Percentiles rank a stretch among this genome's conserved stretches.
phyloP scores from a whole-genome alignment of 352 stramenopile genomes.

The Blastocystis sp. region DNA sequence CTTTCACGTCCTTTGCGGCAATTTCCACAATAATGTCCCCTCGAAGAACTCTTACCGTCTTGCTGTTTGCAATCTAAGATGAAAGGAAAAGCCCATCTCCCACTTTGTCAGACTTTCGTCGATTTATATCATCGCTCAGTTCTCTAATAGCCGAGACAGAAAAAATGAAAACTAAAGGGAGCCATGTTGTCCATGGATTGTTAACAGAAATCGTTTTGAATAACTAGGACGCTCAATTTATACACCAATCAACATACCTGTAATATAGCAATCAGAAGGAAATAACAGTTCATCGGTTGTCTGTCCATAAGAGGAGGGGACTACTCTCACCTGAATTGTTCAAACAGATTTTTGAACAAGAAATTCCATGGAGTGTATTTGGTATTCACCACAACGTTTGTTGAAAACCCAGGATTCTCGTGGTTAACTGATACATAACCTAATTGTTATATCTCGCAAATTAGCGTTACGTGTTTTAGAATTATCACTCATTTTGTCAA shows the following conservation, averaged over 20 bases:
- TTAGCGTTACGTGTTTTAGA: neutral
- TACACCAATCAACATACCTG: constrained; percentile 71
- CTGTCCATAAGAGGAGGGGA: constrained; percentile 66
- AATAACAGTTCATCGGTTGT: constrained; percentile 87
- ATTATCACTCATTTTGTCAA: neutral
- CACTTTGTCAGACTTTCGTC: constrained; percentile 79
- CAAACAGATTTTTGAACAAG: constrained; percentile 81
- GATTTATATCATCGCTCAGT: constrained; percentile 81
- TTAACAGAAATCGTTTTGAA: constrained; percentile 80
- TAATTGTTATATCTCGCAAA: neutral
- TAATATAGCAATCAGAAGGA: constrained; percentile 84
- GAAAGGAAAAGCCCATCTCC: constrained; percentile 70
- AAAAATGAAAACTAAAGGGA: constrained; percentile 84
- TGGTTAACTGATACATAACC: constrained; percentile 23
- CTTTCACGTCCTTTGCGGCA: neutral
- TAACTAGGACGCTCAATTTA: neutral
- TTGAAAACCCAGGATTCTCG: constrained; percentile 7
- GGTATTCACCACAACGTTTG: constrained; percentile 82
- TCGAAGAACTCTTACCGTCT: constrained; percentile 4
- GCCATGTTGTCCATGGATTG: constrained; percentile 78
- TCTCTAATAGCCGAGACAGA: constrained; percentile 81
- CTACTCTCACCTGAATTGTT: constrained; percentile 75
- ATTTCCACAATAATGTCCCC: constrained; percentile 18
- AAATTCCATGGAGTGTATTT: constrained; percentile 84
- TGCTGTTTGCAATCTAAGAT: constrained; percentile 51